Percentiles rank a stretch among this genome's conserved stretches.
phyloP scores from a whole-genome alignment of 2,329 filamentous ascomycete genomes.

The Trichoderma semiorbis region DNA sequence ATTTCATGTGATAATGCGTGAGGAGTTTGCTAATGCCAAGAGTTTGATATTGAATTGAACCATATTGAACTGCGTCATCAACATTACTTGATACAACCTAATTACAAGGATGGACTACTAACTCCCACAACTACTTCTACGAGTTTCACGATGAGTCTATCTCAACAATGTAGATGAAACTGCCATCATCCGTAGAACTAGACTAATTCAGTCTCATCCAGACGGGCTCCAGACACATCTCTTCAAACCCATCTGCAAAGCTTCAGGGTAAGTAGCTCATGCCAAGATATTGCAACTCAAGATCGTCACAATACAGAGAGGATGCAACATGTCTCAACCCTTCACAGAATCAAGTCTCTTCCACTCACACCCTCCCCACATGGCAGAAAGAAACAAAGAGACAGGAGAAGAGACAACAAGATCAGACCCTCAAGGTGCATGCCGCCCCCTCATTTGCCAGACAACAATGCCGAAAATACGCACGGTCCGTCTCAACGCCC shows the following conservation, averaged over 20 bases:
- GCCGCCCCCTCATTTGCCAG: not conserved
- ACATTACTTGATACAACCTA: not conserved
- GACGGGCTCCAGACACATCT: not conserved
- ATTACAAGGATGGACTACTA: not conserved
- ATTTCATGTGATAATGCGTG: not conserved
- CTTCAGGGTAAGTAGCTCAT: not conserved
- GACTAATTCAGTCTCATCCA: not conserved
- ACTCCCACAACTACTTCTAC: not conserved
- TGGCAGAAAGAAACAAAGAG: not conserved
- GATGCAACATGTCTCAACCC: not conserved
- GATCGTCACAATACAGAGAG: not conserved
- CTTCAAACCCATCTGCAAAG: not conserved
- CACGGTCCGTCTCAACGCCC: not conserved
- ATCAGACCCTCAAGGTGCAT: constrained; percentile 1
- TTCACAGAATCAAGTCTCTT: not conserved
- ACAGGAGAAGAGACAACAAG: not conserved
- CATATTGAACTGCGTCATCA: not conserved
- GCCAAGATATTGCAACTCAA: not conserved
- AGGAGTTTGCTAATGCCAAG: not conserved
- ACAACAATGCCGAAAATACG: not conserved
- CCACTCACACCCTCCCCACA: not conserved
- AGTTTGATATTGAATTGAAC: not conserved
- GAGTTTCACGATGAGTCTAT: not conserved
- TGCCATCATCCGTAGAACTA: not conserved
- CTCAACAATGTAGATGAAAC: not conserved